A percentile compares a stretch with the other conserved stretches of the same genome.
Conservation (phyloP, 805 yeast genomes). For the Wickerhamiella alocasiicola region DNA sequence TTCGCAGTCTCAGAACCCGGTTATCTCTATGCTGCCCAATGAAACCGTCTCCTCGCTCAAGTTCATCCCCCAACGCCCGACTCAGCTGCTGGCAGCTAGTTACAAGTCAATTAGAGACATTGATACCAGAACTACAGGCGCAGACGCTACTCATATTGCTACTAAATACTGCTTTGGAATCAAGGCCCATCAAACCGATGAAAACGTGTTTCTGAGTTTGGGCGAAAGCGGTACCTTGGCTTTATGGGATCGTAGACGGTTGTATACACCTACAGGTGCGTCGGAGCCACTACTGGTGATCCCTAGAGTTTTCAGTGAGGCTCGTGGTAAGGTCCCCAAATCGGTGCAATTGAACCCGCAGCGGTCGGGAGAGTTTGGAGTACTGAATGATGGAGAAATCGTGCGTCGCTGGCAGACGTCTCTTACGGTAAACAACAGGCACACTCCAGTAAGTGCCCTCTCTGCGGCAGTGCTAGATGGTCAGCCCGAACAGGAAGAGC, state of each 20-base stretch:
- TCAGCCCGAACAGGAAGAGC: constrained; percentile 18
- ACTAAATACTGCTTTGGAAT: constrained; percentile 62
- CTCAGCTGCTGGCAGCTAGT: constrained; percentile 54
- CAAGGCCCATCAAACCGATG: constrained; percentile 54
- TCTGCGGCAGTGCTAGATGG: constrained; percentile 12
- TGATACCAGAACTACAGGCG: constrained; percentile 41
- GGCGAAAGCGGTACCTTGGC: constrained; percentile 78
- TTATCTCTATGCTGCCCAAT: constrained; percentile 44
- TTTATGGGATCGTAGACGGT: constrained; percentile 36
- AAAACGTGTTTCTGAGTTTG: constrained; percentile 55
- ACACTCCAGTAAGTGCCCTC: constrained; percentile 14
- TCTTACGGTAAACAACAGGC: constrained; percentile 10
- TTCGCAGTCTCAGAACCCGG: constrained; percentile 15
- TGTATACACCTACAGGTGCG: constrained; percentile 11
- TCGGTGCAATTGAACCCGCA: constrained; percentile 36
- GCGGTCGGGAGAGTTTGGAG: constrained; percentile 60
- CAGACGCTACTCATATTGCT: constrained; percentile 49
- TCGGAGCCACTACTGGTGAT: constrained; percentile 19
- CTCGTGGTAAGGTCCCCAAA: constrained; percentile 15
- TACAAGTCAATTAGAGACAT: constrained; percentile 66
- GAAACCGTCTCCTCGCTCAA: constrained; percentile 61
- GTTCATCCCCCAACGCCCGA: constrained; percentile 47
- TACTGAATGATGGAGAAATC: constrained; percentile 63
- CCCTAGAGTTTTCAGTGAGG: constrained; percentile 20
- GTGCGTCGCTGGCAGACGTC: constrained; percentile 66